Conservation (phyloP, 345 rosid genomes). For the Adansonia digitata region DNA sequence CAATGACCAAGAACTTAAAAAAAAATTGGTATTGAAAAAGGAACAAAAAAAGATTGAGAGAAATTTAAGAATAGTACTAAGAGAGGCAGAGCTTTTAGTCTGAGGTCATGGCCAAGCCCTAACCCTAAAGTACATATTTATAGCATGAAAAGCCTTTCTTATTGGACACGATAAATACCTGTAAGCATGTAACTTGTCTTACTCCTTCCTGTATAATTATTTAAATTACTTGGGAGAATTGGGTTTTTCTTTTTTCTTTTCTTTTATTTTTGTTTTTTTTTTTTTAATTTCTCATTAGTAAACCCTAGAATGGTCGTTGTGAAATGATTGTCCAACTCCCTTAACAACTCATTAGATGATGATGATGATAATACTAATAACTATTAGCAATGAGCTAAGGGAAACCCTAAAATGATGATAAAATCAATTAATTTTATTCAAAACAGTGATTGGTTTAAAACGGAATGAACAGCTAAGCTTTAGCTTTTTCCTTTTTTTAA, state of each 20-base stretch:
- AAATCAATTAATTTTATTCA: conserved; percentile 24
- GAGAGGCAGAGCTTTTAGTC: conserved; percentile 2
- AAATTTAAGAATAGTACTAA: background rate
- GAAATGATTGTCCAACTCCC: conserved; percentile 44
- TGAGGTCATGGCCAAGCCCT: conserved; percentile 31
- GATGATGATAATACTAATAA: no score
- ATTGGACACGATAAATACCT: background rate
- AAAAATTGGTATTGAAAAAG: background rate
- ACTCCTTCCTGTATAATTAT: background rate
- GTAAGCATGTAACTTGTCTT: background rate
- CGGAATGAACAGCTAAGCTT: conserved; percentile 44
- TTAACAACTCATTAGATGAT: conserved; percentile 20
- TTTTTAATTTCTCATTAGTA: background rate
- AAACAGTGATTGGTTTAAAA: conserved; percentile 36
- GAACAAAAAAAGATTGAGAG: background rate
- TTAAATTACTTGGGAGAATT: background rate
- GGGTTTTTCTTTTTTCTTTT: background rate
- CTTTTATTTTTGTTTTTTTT: no score
- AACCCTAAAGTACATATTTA: conserved; percentile 45
- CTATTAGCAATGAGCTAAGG: conserved; percentile 1
- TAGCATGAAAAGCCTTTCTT: background rate
- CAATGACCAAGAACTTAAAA: background rate
- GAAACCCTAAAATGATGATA: conserved; percentile 36
- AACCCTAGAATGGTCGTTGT: conserved; percentile 27
- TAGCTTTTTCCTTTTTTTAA: background rate